Evolutionary conservation across 495 filamentous ascomycete species (phyloP).

Genomic region (Chlorociboria aeruginascens): DNA sequence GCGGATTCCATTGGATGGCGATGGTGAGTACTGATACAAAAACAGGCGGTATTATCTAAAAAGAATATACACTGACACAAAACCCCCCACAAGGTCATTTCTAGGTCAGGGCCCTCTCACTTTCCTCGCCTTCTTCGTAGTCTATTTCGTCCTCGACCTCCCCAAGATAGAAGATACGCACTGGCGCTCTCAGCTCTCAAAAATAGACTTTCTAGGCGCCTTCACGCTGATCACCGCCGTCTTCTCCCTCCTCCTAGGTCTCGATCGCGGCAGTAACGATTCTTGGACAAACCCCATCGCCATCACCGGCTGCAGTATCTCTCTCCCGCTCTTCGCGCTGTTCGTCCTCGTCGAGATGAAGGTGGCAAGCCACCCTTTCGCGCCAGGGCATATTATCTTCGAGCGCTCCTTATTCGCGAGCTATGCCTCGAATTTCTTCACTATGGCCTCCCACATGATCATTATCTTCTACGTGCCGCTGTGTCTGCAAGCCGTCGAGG

Average conservation of each 20-base stretch:
- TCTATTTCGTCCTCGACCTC: slow-evolving; percentile 49
- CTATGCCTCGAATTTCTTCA: slow-evolving; percentile 69
- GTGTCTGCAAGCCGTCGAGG: slow-evolving; percentile 66
- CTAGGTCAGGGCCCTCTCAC: slow-evolving; percentile 59
- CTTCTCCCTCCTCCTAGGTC: slow-evolving; percentile 56
- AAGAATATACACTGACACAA: background rate
- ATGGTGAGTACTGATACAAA: slow-evolving; percentile 59
- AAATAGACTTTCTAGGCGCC: slow-evolving; percentile 73
- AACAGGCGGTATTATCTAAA: background rate
- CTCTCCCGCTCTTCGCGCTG: slow-evolving; percentile 46
- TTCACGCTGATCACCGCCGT: slow-evolving; percentile 58
- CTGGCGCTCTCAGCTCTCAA: slow-evolving; percentile 40
- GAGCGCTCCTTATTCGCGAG: slow-evolving; percentile 53
- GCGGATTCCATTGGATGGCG: slow-evolving; percentile 73
- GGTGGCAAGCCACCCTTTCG: slow-evolving; percentile 66
- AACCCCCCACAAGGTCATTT: slow-evolving; percentile 48
- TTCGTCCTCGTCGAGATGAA: slow-evolving; percentile 63
- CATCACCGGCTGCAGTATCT: slow-evolving; percentile 43
- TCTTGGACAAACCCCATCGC: slow-evolving; percentile 52
- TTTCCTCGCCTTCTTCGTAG: slow-evolving; percentile 50
- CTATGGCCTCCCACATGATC: slow-evolving; percentile 52
- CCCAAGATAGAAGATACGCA: slow-evolving; percentile 38
- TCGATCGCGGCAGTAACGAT: slow-evolving; percentile 70
- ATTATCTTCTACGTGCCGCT: slow-evolving; percentile 66
- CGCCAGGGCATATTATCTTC: slow-evolving; percentile 70